Conservation (phyloP, 768 basidiomycete genomes). For the Kwoniella bestiolae region DNA sequence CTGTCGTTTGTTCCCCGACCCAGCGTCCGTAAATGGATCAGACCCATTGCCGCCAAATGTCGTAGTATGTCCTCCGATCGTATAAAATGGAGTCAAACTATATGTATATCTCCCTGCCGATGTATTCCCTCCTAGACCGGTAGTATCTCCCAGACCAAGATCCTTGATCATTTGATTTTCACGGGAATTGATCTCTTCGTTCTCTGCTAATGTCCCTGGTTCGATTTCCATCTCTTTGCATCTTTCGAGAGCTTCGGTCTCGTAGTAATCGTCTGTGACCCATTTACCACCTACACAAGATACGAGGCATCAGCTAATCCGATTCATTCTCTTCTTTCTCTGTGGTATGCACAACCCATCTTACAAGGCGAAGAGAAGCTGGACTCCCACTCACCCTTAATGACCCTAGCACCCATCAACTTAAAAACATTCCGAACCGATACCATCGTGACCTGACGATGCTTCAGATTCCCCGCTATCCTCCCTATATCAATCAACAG, state of each 20-base stretch:
- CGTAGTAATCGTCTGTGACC: conserved; percentile 95
- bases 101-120: conserved; percentile 3
- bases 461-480: conserved; percentile 83
- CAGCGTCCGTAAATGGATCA: conserved; percentile 87
- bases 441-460: conserved; percentile 89
- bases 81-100: conserved; percentile 70
- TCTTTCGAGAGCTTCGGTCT: conserved; percentile 76
- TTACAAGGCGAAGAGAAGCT: too few relatives aligned
- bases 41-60: conserved; percentile 82
- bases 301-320: background rate
- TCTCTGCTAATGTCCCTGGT: conserved; percentile 69
- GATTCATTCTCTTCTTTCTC: too few relatives aligned
- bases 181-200: conserved; percentile 34
- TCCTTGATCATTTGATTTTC: background rate
- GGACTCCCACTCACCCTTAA: conserved; percentile 67
- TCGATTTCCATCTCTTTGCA: conserved; percentile 80
- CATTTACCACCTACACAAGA: conserved; percentile 76
- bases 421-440: conserved; percentile 92
- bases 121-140: background rate
- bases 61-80: conserved; percentile 89
- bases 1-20: conserved; percentile 81
- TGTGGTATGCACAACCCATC: too few relatives aligned
- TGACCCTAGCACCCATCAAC: conserved; percentile 87
- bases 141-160: conserved; percentile 6
- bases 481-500: conserved; percentile 85